Evolutionary conservation across 73 alveolate species (phyloP).

Genomic region (Uronychia binucleata): DNA sequence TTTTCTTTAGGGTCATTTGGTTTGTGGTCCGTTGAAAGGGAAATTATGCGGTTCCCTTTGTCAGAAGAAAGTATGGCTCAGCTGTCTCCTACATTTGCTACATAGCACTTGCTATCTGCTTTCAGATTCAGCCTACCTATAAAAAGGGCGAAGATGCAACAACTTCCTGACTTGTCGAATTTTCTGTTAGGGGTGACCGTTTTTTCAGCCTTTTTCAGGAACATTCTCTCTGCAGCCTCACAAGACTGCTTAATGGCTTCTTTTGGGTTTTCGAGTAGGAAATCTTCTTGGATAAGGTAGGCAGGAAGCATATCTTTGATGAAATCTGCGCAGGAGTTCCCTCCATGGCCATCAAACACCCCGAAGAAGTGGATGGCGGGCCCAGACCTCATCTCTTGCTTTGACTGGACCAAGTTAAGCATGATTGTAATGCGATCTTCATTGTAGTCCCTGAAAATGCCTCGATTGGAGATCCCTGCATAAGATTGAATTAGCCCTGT

Average conservation of each 20-base stretch:
- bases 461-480: conserved; percentile 79
- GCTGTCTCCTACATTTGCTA: conserved; percentile 73
- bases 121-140: conserved; percentile 77
- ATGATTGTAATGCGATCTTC: conserved; percentile 75
- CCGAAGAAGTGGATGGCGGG: conserved; percentile 62
- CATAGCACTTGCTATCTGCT: conserved; percentile 54
- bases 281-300: conserved; percentile 51
- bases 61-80: conserved; percentile 62
- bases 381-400: conserved; percentile 35
- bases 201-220: conserved; percentile 53
- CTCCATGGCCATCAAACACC: conserved; percentile 82
- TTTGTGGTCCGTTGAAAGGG: conserved; percentile 75
- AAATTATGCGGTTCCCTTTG: conserved; percentile 43
- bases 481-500: conserved; percentile 83
- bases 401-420: conserved; percentile 42
- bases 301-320: conserved; percentile 56
- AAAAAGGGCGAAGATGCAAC: conserved; percentile 81
- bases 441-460: conserved; percentile 65
- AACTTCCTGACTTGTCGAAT: conserved; percentile 79
- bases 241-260: conserved; percentile 61
- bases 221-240: conserved; percentile 60
- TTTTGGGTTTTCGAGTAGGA: conserved; percentile 53
- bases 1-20: conserved; percentile 78
- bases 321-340: conserved; percentile 73
- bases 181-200: not conserved